Percentiles rank a stretch among this genome's conserved stretches.
These are phyloP conservation scores for Diplocarpon mali DNA, from an alignment of 2,329 filamentous ascomycete genomes.

Conservation along the genomic window DNA sequence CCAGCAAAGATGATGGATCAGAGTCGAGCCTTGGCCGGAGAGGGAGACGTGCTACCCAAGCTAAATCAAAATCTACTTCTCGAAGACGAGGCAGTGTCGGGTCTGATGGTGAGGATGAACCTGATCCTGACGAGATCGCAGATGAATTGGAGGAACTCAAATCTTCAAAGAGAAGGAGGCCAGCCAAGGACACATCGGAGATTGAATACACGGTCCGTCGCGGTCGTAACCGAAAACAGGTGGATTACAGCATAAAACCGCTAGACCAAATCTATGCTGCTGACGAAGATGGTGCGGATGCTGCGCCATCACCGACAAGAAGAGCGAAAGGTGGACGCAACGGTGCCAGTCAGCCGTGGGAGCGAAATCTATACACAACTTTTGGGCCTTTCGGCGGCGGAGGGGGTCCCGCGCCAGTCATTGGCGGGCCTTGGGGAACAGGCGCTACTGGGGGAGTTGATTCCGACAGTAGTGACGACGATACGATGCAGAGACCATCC, in stretches of 20 bases:
- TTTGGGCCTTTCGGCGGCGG: conserved; percentile 89
- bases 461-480: conserved; percentile 95
- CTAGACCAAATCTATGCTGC: conserved; percentile 58
- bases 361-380: conserved; percentile 77
- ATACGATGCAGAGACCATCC: conserved; percentile 55
- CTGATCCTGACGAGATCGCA: conserved; percentile 53
- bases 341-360: conserved; percentile 40
- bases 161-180: conserved; percentile 32
- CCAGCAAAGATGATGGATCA: conserved; percentile 34
- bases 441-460: conserved; percentile 70
- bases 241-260: conserved; percentile 80
- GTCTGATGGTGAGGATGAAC: conserved; percentile 45
- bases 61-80: conserved; percentile 35
- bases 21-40: conserved; percentile 39
- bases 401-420: conserved; percentile 41
- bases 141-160: conserved; percentile 55
- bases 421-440: conserved; percentile 60
- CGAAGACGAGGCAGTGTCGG: conserved; percentile 34
- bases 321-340: conserved; percentile 50
- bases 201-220: conserved; percentile 47
- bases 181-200: conserved; percentile 39
- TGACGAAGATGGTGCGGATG: conserved; percentile 63
- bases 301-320: conserved; percentile 57
- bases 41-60: conserved; percentile 33
- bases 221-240: conserved; percentile 49